A percentile compares a stretch with the other conserved stretches of the same genome.
Conservation (phyloP, 768 basidiomycete species). For the Zangia roseola region DNA sequence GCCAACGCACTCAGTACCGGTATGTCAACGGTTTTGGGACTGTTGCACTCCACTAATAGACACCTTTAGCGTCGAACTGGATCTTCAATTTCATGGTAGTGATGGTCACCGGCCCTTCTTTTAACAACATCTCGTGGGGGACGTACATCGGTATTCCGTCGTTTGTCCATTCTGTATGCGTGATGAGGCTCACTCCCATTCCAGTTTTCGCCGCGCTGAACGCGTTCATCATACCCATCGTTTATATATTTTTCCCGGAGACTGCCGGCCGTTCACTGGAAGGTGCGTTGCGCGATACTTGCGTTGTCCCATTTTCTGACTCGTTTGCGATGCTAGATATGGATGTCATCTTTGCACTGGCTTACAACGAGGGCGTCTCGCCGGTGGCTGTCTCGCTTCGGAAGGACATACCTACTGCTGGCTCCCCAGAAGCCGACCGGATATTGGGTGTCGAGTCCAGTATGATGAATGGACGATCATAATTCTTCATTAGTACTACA, state of each 20-base stretch:
- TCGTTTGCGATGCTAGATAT: slow-evolving; percentile 29
- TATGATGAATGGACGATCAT: background rate
- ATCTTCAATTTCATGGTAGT: slow-evolving; percentile 59
- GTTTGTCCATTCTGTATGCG: background rate
- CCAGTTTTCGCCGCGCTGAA: slow-evolving; percentile 56
- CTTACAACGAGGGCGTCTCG: slow-evolving; percentile 43
- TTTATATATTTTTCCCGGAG: slow-evolving; percentile 63
- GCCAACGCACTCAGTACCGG: slow-evolving; percentile 64
- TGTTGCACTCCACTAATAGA: background rate
- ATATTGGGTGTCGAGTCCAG: slow-evolving; percentile 37
- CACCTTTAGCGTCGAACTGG: slow-evolving; percentile 40
- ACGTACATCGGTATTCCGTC: slow-evolving; percentile 50
- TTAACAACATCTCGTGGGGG: slow-evolving; percentile 55
- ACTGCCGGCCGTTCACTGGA: slow-evolving; percentile 59
- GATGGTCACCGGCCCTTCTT: slow-evolving; percentile 61
- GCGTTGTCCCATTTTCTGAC: background rate
- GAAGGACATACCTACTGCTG: slow-evolving; percentile 44
- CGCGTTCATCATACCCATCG: slow-evolving; percentile 53
- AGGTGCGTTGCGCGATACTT: slow-evolving; percentile 29
- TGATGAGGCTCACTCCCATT: background rate
- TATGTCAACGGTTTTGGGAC: background rate
- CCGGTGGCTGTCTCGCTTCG: slow-evolving; percentile 44
- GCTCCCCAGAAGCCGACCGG: slow-evolving; percentile 43
- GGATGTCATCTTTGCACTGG: slow-evolving; percentile 48
- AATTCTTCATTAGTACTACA: too few species aligned